Percentiles rank a stretch among this genome's conserved stretches.
Conservation (phyloP, 1,284 basidiomycete species). For the Phellinidium pouzarii region DNA sequence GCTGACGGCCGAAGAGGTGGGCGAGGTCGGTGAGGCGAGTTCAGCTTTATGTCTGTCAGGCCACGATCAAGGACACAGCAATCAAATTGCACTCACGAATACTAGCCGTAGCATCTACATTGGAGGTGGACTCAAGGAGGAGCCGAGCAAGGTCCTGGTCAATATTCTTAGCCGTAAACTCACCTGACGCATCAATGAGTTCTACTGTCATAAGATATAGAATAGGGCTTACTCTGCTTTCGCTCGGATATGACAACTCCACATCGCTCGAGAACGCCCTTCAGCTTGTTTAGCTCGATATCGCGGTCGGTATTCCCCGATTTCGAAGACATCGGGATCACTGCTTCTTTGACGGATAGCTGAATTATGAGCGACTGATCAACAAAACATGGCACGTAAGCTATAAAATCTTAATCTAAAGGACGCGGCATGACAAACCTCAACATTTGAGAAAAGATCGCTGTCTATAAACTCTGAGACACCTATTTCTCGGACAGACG, state of each 20-base stretch:
- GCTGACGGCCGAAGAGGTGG: conserved; percentile 74
- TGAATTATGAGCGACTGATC: conserved; percentile 88
- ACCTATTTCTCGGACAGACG: conserved; percentile 66
- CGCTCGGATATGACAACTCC: conserved; percentile 87
- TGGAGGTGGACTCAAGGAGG: conserved; percentile 41
- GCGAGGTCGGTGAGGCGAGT: conserved; percentile 55
- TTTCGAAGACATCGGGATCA: conserved; percentile 61
- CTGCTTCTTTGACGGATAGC: conserved; percentile 92
- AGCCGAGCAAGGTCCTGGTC: conserved; percentile 83
- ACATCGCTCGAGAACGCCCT: conserved; percentile 82
- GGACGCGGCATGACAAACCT: conserved; percentile 51
- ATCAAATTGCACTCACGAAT: conserved; percentile 36
- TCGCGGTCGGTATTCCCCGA: conserved; percentile 72
- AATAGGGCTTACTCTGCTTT: conserved; percentile 71
- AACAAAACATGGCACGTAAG: not conserved
- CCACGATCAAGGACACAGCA: not conserved
- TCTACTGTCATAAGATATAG: too few relatives aligned
- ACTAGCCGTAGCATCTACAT: conserved; percentile 39
- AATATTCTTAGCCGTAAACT: conserved; percentile 79
- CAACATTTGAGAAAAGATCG: conserved; percentile 92
- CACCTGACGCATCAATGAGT: conserved; percentile 43
- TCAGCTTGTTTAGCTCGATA: conserved; percentile 81
- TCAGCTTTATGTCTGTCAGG: conserved; percentile 47
- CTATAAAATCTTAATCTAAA: conserved; percentile 82
- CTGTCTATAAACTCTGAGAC: conserved; percentile 91